Conservation (phyloP, 2,329 filamentous ascomycete genomes). For the Colletotrichum salicis region DNA sequence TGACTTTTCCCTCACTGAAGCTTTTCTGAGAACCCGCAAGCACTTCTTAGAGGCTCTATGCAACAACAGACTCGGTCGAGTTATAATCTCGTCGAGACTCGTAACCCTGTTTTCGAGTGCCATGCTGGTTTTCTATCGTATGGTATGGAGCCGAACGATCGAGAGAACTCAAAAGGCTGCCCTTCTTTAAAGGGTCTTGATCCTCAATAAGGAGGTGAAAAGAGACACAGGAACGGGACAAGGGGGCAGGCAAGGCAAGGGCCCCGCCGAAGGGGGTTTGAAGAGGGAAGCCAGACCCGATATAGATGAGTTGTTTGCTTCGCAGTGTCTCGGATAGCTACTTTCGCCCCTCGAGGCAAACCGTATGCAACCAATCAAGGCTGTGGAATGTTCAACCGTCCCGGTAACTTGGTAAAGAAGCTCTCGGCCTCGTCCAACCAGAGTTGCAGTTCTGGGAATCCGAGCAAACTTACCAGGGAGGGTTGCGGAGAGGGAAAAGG, state of each 20-base stretch:
- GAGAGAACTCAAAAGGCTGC: background rate
- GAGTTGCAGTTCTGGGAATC: background rate
- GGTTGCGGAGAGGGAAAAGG: background rate
- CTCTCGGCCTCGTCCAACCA: background rate
- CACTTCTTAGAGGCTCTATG: slow-evolving; percentile 9
- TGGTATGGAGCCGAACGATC: background rate
- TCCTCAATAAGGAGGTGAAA: background rate
- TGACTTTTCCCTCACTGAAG: background rate
- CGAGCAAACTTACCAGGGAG: background rate
- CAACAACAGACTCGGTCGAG: background rate
- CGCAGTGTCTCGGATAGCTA: slow-evolving; percentile 27
- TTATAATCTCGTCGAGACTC: background rate
- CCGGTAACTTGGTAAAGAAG: slow-evolving; percentile 17
- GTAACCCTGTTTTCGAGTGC: background rate
- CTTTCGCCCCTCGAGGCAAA: slow-evolving; percentile 7
- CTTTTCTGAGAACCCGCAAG: background rate
- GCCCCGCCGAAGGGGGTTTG: background rate
- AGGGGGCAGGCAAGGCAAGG: background rate
- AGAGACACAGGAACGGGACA: background rate
- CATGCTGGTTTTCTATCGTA: background rate
- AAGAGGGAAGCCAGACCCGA: slow-evolving; percentile 6
- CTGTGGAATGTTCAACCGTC: slow-evolving; percentile 16
- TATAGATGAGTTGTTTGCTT: slow-evolving; percentile 26
- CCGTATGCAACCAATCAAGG: slow-evolving; percentile 12
- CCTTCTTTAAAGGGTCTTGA: background rate